A percentile compares a stretch with the other conserved stretches of the same genome.
These are phyloP conservation scores for Cornus kousa DNA, from an alignment of 148 eudicot genomes.

Conservation along the genomic window DNA sequence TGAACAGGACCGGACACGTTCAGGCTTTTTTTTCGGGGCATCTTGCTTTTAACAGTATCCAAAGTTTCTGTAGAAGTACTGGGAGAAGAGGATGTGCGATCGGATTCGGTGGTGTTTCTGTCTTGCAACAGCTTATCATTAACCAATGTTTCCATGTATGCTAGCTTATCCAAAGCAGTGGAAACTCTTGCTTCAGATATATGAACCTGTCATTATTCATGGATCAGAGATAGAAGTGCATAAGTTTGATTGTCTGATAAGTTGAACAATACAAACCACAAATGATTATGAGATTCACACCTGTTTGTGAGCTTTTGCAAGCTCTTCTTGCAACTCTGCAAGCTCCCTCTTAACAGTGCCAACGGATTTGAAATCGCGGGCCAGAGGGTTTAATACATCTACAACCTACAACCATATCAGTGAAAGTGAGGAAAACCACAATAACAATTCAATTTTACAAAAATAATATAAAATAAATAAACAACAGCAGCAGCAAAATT, in stretches of 20 bases:
- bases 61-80: slow-evolving; percentile 49
- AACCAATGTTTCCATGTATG: slow-evolving; percentile 85
- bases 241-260: neutral
- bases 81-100: slow-evolving; percentile 36
- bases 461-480: too few species aligned
- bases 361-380: slow-evolving; percentile 85
- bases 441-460: neutral
- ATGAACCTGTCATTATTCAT: slow-evolving; percentile 65
- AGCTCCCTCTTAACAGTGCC: slow-evolving; percentile 86
- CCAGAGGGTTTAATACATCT: slow-evolving; percentile 88
- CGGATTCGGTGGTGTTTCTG: slow-evolving; percentile 38
- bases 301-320: slow-evolving; percentile 84
- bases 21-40: slow-evolving; percentile 42
- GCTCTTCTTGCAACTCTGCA: slow-evolving; percentile 83
- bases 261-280: too few species aligned
- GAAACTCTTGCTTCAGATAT: slow-evolving; percentile 89
- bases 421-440: slow-evolving; percentile 23
- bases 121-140: slow-evolving; percentile 84
- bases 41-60: slow-evolving; percentile 38
- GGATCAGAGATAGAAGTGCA: neutral
- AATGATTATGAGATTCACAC: slow-evolving; percentile 24
- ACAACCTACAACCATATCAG: slow-evolving; percentile 57
- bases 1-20: slow-evolving; percentile 87
- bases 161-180: slow-evolving; percentile 85
- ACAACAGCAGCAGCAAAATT: neutral